Conservation (phyloP, 495 filamentous ascomycete species). For the Acidomyces sp. region DNA sequence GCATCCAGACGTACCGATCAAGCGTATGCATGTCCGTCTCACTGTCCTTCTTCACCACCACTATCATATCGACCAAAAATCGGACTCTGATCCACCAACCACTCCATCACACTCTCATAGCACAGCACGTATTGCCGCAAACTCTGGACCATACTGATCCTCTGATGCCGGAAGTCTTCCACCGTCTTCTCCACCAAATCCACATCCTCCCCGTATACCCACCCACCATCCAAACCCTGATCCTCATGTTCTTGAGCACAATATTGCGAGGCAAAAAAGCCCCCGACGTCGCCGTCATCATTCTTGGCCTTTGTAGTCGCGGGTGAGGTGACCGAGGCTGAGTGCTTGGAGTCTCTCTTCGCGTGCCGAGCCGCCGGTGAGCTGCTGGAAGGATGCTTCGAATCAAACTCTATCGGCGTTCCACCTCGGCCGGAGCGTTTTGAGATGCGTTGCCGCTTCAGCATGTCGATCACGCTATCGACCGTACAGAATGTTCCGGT, state of each 20-base stretch:
- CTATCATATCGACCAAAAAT: too few species aligned
- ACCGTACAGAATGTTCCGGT: constrained; percentile 96
- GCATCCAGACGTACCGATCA: too few species aligned
- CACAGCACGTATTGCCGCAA: constrained; percentile 89
- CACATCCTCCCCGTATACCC: constrained; percentile 43
- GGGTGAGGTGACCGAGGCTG: not conserved
- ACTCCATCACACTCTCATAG: constrained; percentile 90
- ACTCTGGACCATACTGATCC: constrained; percentile 94
- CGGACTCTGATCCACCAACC: constrained; percentile 44
- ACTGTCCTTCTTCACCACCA: too few species aligned
- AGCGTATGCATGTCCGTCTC: too few species aligned
- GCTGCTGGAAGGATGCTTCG: constrained; percentile 19
- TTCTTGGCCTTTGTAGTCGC: not conserved
- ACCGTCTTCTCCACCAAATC: constrained; percentile 80
- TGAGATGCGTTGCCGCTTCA: constrained; percentile 57
- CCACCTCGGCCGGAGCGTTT: constrained; percentile 4
- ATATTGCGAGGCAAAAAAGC: constrained; percentile 16
- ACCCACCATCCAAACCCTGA: constrained; percentile 30
- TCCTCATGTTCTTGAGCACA: constrained; percentile 1
- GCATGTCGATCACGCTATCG: constrained; percentile 84
- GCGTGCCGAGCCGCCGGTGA: not conserved
- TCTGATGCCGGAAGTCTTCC: constrained; percentile 73
- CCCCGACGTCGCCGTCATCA: constrained; percentile 1
- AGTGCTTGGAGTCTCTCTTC: constrained; percentile 1
- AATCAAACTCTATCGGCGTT: constrained; percentile 36